phyloP scores from a whole-genome alignment of 352 stramenopile species.

The Phytophthora citricola region DNA sequence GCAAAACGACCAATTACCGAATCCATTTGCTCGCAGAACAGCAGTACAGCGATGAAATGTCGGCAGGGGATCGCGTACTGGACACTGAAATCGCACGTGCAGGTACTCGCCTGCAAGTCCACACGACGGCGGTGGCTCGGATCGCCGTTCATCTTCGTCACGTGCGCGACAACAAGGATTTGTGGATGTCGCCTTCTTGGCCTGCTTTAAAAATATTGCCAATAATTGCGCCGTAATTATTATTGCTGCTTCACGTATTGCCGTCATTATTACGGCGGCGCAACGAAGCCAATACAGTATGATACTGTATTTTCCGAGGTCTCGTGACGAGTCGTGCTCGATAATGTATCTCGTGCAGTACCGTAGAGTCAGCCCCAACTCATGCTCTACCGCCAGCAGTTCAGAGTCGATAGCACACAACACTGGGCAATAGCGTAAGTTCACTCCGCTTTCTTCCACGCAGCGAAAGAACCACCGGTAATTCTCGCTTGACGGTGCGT shows the following conservation, averaged over 20 bases:
- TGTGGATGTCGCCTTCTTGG: no score
- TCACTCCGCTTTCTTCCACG: conserved; percentile 49
- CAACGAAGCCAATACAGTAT: conserved; percentile 11
- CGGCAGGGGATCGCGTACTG: conserved; percentile 64
- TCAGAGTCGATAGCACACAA: conserved; percentile 45
- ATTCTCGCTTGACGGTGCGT: conserved; percentile 47
- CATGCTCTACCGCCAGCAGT: conserved; percentile 42
- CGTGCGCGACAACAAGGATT: conserved; percentile 45
- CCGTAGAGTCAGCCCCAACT: conserved; percentile 52
- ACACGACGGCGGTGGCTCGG: conserved; percentile 41
- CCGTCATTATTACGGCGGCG: no score
- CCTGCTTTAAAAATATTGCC: no score
- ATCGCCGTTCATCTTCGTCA: conserved; percentile 53
- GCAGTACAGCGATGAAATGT: conserved; percentile 64
- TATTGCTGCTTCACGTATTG: no score
- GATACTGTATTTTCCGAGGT: no score
- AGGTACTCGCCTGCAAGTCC: conserved; percentile 53
- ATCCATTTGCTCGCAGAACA: conserved; percentile 65
- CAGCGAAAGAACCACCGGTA: conserved; percentile 62
- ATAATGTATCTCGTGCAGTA: conserved; percentile 68
- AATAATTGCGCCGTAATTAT: no score
- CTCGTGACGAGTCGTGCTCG: conserved; percentile 34
- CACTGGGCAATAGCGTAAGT: conserved; percentile 50
- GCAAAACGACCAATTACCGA: conserved; percentile 51
- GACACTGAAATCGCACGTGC: conserved; percentile 62